Evolutionary conservation across 2,329 filamentous ascomycete species (phyloP), one percentile per base, ranked within the genome.

Genomic region (Pseudogymnoascus sp.): DNA sequence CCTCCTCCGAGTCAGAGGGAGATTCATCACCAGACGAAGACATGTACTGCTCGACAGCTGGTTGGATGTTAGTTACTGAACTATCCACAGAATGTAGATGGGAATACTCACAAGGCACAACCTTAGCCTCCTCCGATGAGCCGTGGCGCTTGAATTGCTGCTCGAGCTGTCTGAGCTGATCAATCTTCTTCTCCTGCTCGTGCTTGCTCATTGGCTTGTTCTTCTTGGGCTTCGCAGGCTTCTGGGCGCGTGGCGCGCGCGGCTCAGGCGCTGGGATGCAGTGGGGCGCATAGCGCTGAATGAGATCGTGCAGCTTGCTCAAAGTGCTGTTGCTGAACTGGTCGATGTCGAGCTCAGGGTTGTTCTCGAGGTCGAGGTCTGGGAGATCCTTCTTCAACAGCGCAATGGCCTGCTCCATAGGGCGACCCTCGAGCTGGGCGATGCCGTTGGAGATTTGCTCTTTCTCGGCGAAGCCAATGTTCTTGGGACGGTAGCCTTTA

Each of bases 371-470:
- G 80, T 84, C 82, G 78, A 95, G 80, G 80, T 88, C 80, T 77
- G 90, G 78, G 79, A 90, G 76, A 68, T 96, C 93, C 67, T 85
- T 86, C 74, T 96, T 91, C 72, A 99, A 97, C 66, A 97, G 93
- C 65, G 89, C 86, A 34, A 97, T 90, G 0, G 93, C 91, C 68
- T 86, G 85, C 60, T 88, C 84, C 71, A 96, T 88, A 68, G 91
- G 87, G n/a, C 82, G 80, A 60, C 89, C 88, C 16, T 92, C 87
- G 63, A 97, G 85, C 66, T 88, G 87, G 69, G 88, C 89, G 67
- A 96, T 95, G 12, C 90, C 89, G 64, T 88, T 88, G 1, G 91
- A 93, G 64, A 99, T 96, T 68, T 93, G 85, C 64, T 95, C 91
- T 79, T 97, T 97, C 77, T 99, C 92, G 3, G 88, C 84, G 6